Percentiles rank a stretch among this genome's conserved stretches.
phyloP scores from a whole-genome alignment of 164 flowering plant genomes.

The Malania oleifera region DNA sequence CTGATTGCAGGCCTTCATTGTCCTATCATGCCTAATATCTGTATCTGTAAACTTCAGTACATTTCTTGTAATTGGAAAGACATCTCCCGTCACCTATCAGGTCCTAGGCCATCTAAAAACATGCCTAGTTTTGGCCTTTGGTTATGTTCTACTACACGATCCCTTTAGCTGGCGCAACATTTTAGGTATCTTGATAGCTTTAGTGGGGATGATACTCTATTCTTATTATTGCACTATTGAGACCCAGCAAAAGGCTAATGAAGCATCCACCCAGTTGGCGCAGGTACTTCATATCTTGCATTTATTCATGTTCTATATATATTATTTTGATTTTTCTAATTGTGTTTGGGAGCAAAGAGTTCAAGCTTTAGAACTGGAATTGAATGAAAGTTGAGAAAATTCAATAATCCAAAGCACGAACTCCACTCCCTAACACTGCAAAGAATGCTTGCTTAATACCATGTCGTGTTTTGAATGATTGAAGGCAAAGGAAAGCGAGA shows the following conservation, averaged over 20 bases:
- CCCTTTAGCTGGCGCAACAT: constrained; percentile 93
- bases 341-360: background rate
- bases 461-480: constrained; percentile 6
- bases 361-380: no score
- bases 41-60: constrained; percentile 97
- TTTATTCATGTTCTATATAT: background rate
- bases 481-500: constrained; percentile 69
- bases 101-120: constrained; percentile 96
- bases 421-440: background rate
- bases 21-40: constrained; percentile 88
- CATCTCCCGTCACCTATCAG: constrained; percentile 97
- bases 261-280: constrained; percentile 45
- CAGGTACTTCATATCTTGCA: constrained; percentile 45
- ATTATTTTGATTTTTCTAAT: background rate
- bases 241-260: constrained; percentile 66
- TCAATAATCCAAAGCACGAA: background rate
- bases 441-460: background rate
- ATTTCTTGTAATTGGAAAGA: constrained; percentile 94
- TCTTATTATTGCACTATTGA: constrained; percentile 73
- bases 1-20: constrained; percentile 77
- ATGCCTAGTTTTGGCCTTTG: constrained; percentile 88
- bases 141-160: constrained; percentile 77
- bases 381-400: background rate
- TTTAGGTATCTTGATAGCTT: constrained; percentile 74
- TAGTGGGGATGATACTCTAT: constrained; percentile 84